Conservation (phyloP, 2,329 filamentous ascomycete genomes). For the Hypoxylon sp. region DNA sequence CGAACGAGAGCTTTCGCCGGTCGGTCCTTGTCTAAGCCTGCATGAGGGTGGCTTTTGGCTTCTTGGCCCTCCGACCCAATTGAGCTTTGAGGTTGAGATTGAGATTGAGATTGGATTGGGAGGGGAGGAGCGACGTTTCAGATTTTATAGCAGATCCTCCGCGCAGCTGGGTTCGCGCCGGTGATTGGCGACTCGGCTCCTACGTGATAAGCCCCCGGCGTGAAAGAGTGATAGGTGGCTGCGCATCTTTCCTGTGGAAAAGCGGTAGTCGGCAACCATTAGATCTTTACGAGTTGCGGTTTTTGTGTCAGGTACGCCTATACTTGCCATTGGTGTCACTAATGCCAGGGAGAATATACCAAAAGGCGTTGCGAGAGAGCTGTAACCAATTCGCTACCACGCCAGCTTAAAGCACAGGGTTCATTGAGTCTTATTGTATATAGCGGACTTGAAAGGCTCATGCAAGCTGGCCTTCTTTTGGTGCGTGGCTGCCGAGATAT, state of each 20-base stretch:
- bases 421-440: slow-evolving; percentile 7
- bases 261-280: slow-evolving; percentile 24
- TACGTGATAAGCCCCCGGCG: slow-evolving; percentile 24
- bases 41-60: slow-evolving; percentile 35
- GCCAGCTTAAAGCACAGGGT: slow-evolving; percentile 12
- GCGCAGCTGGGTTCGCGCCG: slow-evolving; percentile 10
- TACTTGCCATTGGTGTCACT: slow-evolving; percentile 13
- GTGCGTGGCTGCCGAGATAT: slow-evolving; percentile 4
- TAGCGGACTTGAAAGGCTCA: neutral
- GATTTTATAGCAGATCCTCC: slow-evolving; percentile 40
- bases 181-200: slow-evolving; percentile 37
- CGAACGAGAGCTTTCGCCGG: slow-evolving; percentile 28
- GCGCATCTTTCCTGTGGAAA: slow-evolving; percentile 26
- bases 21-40: slow-evolving; percentile 22
- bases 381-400: slow-evolving; percentile 17
- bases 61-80: slow-evolving; percentile 19
- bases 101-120: slow-evolving; percentile 20
- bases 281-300: slow-evolving; percentile 25
- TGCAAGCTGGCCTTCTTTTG: neutral
- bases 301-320: neutral
- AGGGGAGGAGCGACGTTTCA: slow-evolving; percentile 41
- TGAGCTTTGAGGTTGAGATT: slow-evolving; percentile 25
- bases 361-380: slow-evolving; percentile 20
- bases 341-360: slow-evolving; percentile 14
- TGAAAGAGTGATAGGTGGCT: slow-evolving; percentile 35